Base-by-base conservation (phyloP, 306 rosid genomes). In the Inga leiocalycina region DNA sequence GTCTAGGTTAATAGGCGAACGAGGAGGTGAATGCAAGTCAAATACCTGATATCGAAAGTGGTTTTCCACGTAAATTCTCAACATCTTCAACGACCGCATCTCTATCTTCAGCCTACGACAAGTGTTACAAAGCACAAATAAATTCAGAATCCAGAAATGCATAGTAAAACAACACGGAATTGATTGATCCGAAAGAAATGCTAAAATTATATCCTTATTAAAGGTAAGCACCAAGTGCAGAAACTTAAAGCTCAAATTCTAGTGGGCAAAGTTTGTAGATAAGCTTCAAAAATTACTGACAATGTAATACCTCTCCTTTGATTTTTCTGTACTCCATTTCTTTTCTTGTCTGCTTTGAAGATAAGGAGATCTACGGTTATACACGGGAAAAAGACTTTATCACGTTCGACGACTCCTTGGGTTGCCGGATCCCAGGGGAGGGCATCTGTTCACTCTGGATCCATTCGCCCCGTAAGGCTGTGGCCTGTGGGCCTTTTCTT, bases 291-390 rank as follows among this genome's bases (percentile, higher is more conserved):
- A 44, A 67, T 46, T 17, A 57, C 37, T 24, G 67, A 15, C 72
- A 76, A n/a, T 24, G 39, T 51, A 24, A 48, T 77, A 90, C 98
- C 94, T 92, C 89, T 65, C 88, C 93, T 83, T 92, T 94, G 88
- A 92, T 89, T 87, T 93, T 94, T 78, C 95, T 77, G 86, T 94
- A 94, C 89, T 94, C 98, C 97, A 94, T 94, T 81, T 41, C 65
- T 77, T 37, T 77, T 32, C 62, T 54, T 34, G 44, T 35, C 20
- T 35, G 2, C 67, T 35, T 22, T 11, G 46, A 24, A 35, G 10
- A 32, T 4, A 34, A 0, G 34, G 49, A 82, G 85, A 86, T 86
- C 83, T 81, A 0, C 52, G 12, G 72, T 75, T 69, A 3, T 56
- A 43, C 45, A 48, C 16, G 17, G 64, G 52, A 83, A n/a, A 43